phyloP scores from a whole-genome alignment of 345 rosid species.

The Citrus reticulata region DNA sequence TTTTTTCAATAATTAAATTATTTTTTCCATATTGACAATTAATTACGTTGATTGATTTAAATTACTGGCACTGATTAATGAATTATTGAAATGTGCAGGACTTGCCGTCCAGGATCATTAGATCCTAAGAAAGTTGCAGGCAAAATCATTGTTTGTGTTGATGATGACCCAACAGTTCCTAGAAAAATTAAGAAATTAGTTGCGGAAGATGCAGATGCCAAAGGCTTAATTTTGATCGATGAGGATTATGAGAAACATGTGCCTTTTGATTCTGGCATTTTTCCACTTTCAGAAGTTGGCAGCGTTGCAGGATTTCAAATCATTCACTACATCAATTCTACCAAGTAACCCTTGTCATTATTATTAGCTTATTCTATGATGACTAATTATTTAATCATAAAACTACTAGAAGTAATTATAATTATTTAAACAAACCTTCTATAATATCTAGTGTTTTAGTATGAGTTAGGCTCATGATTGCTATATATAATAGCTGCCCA shows the following conservation, averaged over 20 bases:
- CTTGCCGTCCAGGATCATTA: conserved; percentile 67
- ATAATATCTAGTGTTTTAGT: too few species aligned
- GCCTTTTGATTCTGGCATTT: conserved; percentile 58
- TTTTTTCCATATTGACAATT: background rate
- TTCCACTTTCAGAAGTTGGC: conserved; percentile 61
- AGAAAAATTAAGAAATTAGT: conserved; percentile 48
- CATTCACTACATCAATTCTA: conserved; percentile 48
- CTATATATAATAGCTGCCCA: too few species aligned
- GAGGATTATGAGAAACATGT: conserved; percentile 23
- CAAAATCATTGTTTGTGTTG: conserved; percentile 56
- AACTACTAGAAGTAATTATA: too few species aligned
- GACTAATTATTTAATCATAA: background rate
- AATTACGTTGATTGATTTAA: background rate
- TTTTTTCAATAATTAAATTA: background rate
- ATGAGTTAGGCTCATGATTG: too few species aligned
- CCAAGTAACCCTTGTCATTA: conserved; percentile 40
- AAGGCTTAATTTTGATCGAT: conserved; percentile 58
- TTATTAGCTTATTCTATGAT: background rate
- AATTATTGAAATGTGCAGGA: conserved; percentile 30
- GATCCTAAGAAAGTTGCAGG: conserved; percentile 56
- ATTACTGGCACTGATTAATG: background rate
- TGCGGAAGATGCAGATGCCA: conserved; percentile 56
- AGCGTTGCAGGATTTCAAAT: conserved; percentile 37
- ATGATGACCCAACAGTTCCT: conserved; percentile 25
- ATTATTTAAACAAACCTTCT: too few species aligned